Base-by-base conservation (phyloP, 2,329 filamentous ascomycete species). In the Periconia sp. region DNA sequence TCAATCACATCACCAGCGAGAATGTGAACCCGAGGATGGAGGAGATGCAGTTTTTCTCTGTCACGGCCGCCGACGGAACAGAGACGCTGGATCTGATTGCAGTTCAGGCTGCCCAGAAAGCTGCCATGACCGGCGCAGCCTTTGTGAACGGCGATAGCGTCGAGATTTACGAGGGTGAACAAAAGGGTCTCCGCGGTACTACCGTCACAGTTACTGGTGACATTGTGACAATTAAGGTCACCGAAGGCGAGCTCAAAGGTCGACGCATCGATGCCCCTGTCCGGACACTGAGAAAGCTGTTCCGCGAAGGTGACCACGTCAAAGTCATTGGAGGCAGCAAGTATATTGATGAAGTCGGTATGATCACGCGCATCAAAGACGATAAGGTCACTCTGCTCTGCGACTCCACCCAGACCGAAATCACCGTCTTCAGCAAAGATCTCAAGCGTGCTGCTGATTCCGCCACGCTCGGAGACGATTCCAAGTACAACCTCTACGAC, bases 371-470 rank as follows among this genome's bases (percentile, higher is more conserved):
- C 72, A 94, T 97, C 61, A 88, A 86, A 46, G 91, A 96, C 55
- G 94, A 99, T 71, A 87, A 90, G 40, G 92, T 99, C 53, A 97
- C 94, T 1, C 80, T 99, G 60, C 80, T 99, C 60, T 96, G 91
- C 45, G 94, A 99, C 76, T 91, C 94, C 72, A 94, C 86, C 56
- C 93, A 94, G 74, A 87, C 88, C 49, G 94, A 99, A 72, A 92
- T 99, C 63, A 97, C 92, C 0, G 94, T 99, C 33, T 99, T 99
- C 71, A 97, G 93, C 79, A 97, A 96, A 73, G 94, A 99, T 77
- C 78, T 99, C 56, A 86, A 95, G 62, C 91, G 96, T 74, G 94
- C 94, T 27, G 91, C 91, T 51, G 94, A 97, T 70, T 91, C 92
- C 63, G 92, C 92, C 58, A 92, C 91, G 15, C 87, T 92, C 67